Conservation (phyloP, 1,284 basidiomycete species). For the Dichomitus squalens region DNA sequence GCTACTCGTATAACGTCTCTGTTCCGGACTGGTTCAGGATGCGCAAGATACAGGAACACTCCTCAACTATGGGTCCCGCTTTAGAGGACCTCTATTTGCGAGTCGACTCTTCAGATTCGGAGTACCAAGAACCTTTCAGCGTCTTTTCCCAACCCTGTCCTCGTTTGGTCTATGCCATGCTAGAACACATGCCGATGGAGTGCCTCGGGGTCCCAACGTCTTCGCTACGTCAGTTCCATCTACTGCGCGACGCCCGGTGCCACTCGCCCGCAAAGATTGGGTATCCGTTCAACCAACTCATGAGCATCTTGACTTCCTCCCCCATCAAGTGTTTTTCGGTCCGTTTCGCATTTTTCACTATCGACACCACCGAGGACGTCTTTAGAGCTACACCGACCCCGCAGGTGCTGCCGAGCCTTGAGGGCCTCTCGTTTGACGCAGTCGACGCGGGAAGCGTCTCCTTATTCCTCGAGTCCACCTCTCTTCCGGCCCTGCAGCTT, state of each 20-base stretch:
- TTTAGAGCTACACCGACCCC: slow-evolving; percentile 27
- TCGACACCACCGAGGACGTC: slow-evolving; percentile 31
- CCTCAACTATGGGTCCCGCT: slow-evolving; percentile 27
- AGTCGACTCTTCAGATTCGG: slow-evolving; percentile 31
- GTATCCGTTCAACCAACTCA: slow-evolving; percentile 32
- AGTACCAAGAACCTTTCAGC: slow-evolving; percentile 29
- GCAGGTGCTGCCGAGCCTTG: slow-evolving; percentile 26
- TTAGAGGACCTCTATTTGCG: slow-evolving; percentile 35
- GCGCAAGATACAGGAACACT: slow-evolving; percentile 28
- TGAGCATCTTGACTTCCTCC: slow-evolving; percentile 27
- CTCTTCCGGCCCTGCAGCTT: slow-evolving; percentile 28
- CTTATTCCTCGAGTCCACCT: slow-evolving; percentile 33
- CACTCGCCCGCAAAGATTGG: slow-evolving; percentile 29
- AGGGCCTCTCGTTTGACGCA: slow-evolving; percentile 28
- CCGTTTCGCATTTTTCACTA: slow-evolving; percentile 31
- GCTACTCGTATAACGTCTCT: slow-evolving; percentile 34
- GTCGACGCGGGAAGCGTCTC: slow-evolving; percentile 34
- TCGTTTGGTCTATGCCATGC: slow-evolving; percentile 28
- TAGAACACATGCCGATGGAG: slow-evolving; percentile 35
- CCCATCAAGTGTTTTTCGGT: slow-evolving; percentile 33
- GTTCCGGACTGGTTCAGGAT: slow-evolving; percentile 35
- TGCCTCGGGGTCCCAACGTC: slow-evolving; percentile 31
- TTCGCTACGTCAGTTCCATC: slow-evolving; percentile 28
- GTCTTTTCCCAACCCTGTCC: slow-evolving; percentile 33
- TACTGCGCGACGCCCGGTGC: slow-evolving; percentile 34